These are phyloP conservation scores for Russula lepida DNA, from an alignment of 768 basidiomycete genomes.

Conservation along the genomic window DNA sequence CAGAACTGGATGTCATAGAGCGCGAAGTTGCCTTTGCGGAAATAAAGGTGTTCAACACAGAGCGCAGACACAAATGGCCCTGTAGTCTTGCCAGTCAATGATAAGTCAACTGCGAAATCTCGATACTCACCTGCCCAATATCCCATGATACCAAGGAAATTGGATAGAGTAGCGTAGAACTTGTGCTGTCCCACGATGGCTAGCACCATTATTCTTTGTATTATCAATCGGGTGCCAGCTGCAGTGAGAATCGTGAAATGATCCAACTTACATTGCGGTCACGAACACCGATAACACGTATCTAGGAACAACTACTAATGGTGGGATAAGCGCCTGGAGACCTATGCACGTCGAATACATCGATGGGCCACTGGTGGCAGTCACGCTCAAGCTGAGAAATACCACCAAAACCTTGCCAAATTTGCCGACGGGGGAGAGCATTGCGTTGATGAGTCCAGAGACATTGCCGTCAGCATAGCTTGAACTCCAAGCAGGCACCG, in stretches of 20 bases:
- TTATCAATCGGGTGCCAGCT: background rate
- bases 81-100: too few species aligned
- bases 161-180: constrained; percentile 55
- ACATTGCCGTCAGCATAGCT: constrained; percentile 48
- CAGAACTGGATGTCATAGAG: constrained; percentile 46
- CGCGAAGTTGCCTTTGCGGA: constrained; percentile 43
- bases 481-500: constrained; percentile 45
- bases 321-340: constrained; percentile 61
- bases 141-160: constrained; percentile 57
- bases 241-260: background rate
- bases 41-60: constrained; percentile 57
- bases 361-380: constrained; percentile 72
- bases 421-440: constrained; percentile 50
- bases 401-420: constrained; percentile 70
- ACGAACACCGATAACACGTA: constrained; percentile 62
- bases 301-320: constrained; percentile 49
- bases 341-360: constrained; percentile 76
- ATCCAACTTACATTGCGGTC: constrained; percentile 49
- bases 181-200: constrained; percentile 57
- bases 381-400: constrained; percentile 65
- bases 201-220: constrained; percentile 50
- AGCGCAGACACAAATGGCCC: constrained; percentile 37
- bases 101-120: constrained; percentile 7
- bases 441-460: constrained; percentile 54
- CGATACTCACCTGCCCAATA: constrained; percentile 30